A percentile compares a stretch with the other conserved stretches of the same genome.
phyloP scores from a whole-genome alignment of 2,329 filamentous ascomycete species.

The Stachybotrys elegans region DNA sequence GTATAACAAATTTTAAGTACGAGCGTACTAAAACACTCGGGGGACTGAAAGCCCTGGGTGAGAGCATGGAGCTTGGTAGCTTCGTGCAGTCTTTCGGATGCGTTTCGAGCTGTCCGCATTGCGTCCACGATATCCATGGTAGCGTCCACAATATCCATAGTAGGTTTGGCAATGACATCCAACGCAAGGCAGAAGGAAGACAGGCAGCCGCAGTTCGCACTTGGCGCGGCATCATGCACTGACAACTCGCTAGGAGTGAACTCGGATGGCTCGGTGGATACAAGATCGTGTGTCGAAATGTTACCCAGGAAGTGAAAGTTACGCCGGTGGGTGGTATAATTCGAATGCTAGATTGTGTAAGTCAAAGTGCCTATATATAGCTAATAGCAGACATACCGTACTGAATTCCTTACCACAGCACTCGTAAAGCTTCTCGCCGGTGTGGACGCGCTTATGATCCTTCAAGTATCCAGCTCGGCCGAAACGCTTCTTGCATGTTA shows the following conservation, averaged over 20 bases:
- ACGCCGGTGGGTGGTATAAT: no score
- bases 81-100: constrained; percentile 44
- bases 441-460: no score
- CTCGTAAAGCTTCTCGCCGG: no score
- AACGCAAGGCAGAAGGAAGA: constrained; percentile 46
- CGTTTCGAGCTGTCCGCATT: constrained; percentile 42
- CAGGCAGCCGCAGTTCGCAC: constrained; percentile 40
- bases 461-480: no score
- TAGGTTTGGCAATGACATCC: constrained; percentile 41
- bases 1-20: constrained; percentile 53
- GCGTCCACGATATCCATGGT: constrained; percentile 39
- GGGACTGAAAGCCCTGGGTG: constrained; percentile 50
- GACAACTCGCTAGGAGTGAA: constrained; percentile 17
- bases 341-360: no score
- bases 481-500: no score
- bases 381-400: no score
- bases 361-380: no score
- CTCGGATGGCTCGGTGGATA: constrained; percentile 11
- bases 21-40: constrained; percentile 54
- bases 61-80: constrained; percentile 43
- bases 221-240: constrained; percentile 21
- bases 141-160: no score
- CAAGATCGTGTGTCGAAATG: constrained; percentile 15
- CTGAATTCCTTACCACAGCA: no score
- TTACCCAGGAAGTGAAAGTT: constrained; percentile 20